Percentiles rank a stretch among this genome's conserved stretches.
Conservation (phyloP, 225 moss, liverwort and hornwort genomes). For the Thuidium tamariscinum region DNA sequence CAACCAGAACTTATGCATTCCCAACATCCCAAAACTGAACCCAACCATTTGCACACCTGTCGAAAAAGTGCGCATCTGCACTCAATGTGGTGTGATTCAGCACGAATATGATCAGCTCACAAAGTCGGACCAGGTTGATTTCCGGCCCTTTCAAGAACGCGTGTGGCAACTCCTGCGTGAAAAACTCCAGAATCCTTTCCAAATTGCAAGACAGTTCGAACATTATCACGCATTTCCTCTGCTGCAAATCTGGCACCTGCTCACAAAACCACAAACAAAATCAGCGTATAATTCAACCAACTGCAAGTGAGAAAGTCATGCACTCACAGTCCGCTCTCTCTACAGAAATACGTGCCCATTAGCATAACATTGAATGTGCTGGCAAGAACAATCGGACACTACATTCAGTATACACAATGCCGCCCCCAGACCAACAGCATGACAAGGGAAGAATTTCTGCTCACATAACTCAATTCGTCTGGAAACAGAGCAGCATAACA, state of each 20-base stretch:
- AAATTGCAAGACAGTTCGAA: conserved; percentile 96
- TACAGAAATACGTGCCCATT: background rate
- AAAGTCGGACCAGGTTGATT: conserved; percentile 87
- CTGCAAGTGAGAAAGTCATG: background rate
- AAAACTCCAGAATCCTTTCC: conserved; percentile 92
- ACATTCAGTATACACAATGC: background rate
- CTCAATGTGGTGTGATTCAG: conserved; percentile 89
- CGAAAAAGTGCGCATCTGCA: conserved; percentile 80
- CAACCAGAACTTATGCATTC: background rate
- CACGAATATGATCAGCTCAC: conserved; percentile 90
- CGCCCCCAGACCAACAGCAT: background rate
- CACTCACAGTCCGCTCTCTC: background rate
- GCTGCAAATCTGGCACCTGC: conserved; percentile 81
- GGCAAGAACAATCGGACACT: background rate
- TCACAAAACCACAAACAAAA: background rate
- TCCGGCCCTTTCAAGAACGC: conserved; percentile 85
- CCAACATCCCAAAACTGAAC: background rate
- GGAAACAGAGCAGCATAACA: background rate
- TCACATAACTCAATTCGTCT: background rate
- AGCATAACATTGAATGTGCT: background rate
- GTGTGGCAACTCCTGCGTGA: conserved; percentile 84
- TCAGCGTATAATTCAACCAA: background rate
- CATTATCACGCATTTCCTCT: conserved; percentile 93
- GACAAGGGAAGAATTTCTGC: background rate
- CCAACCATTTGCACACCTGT: conserved; percentile 33